These are phyloP conservation scores for Clavulina sp. DNA, from an alignment of 768 basidiomycete species.

Conservation along the genomic window DNA sequence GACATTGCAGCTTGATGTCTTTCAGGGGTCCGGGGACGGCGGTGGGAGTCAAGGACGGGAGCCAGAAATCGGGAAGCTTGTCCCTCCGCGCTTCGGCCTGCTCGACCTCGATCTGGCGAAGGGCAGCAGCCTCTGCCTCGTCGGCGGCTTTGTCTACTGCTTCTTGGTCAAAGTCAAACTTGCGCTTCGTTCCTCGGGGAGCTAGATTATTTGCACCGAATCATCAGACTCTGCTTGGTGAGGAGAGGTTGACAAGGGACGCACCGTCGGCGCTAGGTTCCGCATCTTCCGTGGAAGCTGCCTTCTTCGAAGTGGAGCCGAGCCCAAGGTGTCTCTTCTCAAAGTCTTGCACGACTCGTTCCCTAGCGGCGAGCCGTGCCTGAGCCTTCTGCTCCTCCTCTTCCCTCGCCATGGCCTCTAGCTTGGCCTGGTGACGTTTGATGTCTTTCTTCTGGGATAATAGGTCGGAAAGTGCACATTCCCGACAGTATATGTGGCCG, in stretches of 20 bases:
- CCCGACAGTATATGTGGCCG: constrained; percentile 91
- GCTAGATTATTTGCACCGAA: too few species aligned
- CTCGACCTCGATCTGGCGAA: constrained; percentile 66
- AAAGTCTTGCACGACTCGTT: constrained; percentile 78
- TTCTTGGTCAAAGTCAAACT: constrained; percentile 65
- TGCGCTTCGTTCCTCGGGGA: constrained; percentile 49
- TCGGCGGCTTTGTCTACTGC: constrained; percentile 51
- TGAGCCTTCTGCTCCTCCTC: constrained; percentile 62
- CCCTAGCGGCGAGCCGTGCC: constrained; percentile 58
- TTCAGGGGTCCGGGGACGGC: constrained; percentile 45
- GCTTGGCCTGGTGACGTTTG: constrained; percentile 67
- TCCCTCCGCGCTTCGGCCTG: constrained; percentile 65
- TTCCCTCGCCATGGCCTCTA: constrained; percentile 58
- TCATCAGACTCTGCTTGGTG: constrained; percentile 16
- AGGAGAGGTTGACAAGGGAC: neutral
- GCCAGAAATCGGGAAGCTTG: constrained; percentile 95
- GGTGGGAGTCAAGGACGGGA: constrained; percentile 82
- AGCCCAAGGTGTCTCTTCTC: constrained; percentile 71
- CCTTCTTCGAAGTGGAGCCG: constrained; percentile 24
- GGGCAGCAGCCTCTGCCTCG: constrained; percentile 79
- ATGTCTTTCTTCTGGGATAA: constrained; percentile 82
- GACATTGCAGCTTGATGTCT: constrained; percentile 74
- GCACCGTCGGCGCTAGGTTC: constrained; percentile 14
- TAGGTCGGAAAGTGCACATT: constrained; percentile 79
- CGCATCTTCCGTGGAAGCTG: constrained; percentile 4